A percentile compares a stretch with the other conserved stretches of the same genome.
Conservation (phyloP, 805 yeast genomes). For the Candida nitratophila region DNA sequence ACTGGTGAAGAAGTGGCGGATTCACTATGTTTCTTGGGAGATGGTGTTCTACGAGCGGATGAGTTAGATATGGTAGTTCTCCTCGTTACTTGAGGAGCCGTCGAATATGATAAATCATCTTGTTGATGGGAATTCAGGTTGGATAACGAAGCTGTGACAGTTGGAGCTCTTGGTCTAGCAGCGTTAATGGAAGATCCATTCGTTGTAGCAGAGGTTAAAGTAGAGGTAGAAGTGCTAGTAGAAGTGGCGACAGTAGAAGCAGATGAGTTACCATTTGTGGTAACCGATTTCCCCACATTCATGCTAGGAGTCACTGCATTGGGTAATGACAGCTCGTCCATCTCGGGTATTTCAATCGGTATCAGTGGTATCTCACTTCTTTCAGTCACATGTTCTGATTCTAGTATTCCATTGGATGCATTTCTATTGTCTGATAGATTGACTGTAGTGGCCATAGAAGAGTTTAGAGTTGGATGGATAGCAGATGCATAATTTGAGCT, state of each 20-base stretch:
- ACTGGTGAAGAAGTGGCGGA: neutral
- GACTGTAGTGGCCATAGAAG: conserved; percentile 3
- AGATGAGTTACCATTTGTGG: conserved; percentile 3
- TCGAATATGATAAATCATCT: conserved; percentile 8
- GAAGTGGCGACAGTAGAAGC: conserved; percentile 1
- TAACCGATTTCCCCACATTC: conserved; percentile 1
- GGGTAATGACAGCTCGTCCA: conserved; percentile 30
- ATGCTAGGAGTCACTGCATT: too few relatives aligned
- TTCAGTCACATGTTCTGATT: conserved; percentile 8
- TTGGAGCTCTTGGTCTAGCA: conserved; percentile 32
- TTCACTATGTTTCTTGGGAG: conserved; percentile 30
- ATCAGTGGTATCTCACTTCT: conserved; percentile 51
- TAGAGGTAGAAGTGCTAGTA: neutral
- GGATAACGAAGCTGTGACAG: conserved; percentile 16
- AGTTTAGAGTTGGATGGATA: neutral
- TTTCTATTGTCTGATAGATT: neutral
- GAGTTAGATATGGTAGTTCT: conserved; percentile 33
- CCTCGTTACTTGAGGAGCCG: conserved; percentile 17
- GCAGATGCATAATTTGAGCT: neutral
- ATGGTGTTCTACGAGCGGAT: conserved; percentile 36
- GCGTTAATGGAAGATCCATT: neutral
- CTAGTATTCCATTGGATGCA: neutral
- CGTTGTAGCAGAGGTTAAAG: neutral
- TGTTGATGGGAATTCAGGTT: conserved; percentile 19
- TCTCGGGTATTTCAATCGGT: conserved; percentile 63